Evolutionary conservation across 129 eudicot genomes (phyloP).

Genomic region (Chrysanthemum seticuspe): DNA sequence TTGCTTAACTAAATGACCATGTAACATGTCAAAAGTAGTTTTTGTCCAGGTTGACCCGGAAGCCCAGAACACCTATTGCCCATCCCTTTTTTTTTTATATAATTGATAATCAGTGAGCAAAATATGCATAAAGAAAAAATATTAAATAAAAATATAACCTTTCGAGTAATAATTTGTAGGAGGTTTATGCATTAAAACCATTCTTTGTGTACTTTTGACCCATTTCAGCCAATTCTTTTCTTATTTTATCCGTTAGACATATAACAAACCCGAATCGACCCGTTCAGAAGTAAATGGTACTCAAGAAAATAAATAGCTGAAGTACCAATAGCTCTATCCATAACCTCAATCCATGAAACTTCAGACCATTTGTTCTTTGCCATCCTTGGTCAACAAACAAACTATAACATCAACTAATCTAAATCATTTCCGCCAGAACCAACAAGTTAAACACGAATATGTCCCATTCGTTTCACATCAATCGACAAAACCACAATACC

Average conservation of each 20-base stretch:
- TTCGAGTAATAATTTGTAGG: neutral
- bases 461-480: too few relatives aligned
- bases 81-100: too few relatives aligned
- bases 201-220: neutral
- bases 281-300: neutral
- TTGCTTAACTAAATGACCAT: neutral
- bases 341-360: too few relatives aligned
- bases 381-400: too few relatives aligned
- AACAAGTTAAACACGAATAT: too few relatives aligned
- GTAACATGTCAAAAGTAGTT: neutral
- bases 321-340: constrained; percentile 93
- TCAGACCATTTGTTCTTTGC: too few relatives aligned
- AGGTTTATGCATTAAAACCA: neutral
- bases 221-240: neutral
- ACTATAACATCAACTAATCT: too few relatives aligned
- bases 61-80: too few relatives aligned
- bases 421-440: too few relatives aligned
- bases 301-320: neutral
- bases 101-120: neutral
- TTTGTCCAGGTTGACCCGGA: too few relatives aligned
- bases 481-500: too few relatives aligned
- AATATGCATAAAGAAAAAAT: neutral
- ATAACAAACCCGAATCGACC: neutral
- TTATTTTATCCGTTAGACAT: neutral
- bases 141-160: neutral